Percentiles rank a stretch among this genome's conserved stretches.
phyloP scores from a whole-genome alignment of 2,329 filamentous ascomycete genomes.

The Nemania diffusa region DNA sequence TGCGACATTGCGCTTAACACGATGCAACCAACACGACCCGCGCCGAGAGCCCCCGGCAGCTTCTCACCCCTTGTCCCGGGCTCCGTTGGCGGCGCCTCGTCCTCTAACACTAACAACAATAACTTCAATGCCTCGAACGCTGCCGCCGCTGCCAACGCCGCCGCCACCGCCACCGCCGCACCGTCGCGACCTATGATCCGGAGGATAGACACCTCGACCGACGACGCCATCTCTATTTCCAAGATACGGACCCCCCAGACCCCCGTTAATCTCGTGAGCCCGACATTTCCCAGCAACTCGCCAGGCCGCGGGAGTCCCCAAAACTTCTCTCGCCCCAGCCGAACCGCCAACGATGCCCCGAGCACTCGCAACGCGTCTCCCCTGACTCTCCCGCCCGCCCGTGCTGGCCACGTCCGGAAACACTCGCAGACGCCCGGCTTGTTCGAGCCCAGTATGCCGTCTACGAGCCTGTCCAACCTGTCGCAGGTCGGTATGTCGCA shows the following conservation, averaged over 20 bases:
- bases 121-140: conserved; percentile 44
- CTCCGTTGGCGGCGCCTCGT: conserved; percentile 23
- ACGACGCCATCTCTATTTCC: conserved; percentile 58
- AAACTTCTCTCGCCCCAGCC: conserved; percentile 68
- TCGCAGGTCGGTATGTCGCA: conserved; percentile 61
- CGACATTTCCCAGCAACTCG: conserved; percentile 61
- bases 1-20: conserved; percentile 36
- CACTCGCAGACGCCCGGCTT: conserved; percentile 79
- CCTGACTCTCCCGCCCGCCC: conserved; percentile 54
- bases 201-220: conserved; percentile 59
- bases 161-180: conserved; percentile 44
- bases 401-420: conserved; percentile 59
- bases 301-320: conserved; percentile 60
- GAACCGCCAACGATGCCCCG: conserved; percentile 49
- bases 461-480: conserved; percentile 66
- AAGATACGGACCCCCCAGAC: conserved; percentile 57
- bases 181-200: conserved; percentile 53
- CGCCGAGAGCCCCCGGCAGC: conserved; percentile 55
- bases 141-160: conserved; percentile 44
- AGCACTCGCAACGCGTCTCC: conserved; percentile 56
- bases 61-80: conserved; percentile 60
- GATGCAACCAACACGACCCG: conserved; percentile 49
- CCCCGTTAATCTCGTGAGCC: conserved; percentile 54
- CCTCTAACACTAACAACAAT: conserved; percentile 25
- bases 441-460: conserved; percentile 79